Base-by-base conservation (phyloP, 768 basidiomycete species). In the Wakefieldia striispora region DNA sequence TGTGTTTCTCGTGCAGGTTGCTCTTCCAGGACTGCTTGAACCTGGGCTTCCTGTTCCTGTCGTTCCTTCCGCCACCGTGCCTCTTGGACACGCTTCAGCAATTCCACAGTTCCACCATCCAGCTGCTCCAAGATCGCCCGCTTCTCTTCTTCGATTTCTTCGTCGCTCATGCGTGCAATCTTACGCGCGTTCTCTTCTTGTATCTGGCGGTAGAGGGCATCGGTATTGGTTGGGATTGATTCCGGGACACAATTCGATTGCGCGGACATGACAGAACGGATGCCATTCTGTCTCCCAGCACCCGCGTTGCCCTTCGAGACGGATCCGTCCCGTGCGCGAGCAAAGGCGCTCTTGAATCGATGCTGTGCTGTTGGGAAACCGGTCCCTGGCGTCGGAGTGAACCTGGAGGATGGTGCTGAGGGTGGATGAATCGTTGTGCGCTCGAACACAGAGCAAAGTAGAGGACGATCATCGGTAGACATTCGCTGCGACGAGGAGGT, bases 71-170 rank as follows among this genome's bases (percentile, higher is more conserved):
- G 61, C 20, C 36, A 42, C 39, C 61, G 49, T 6, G 61, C 60
- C 36, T 45, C 61, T 12, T 50, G 61, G 40, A 61, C 54, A n/a
- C 61, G 50, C 58, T 69, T 76, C 61, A 95, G 55, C 3, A 90
- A 66, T 39, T 84, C 83, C 3, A 75, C 73, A 10, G 91, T 74
- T 16, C 79, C 81, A 2, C 76, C 70, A 1, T 91, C 92, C 61
- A 95, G 84, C 39, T 79, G 76, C 51, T 88, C 82, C 23, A 88
- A 48, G 36, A 95, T 79, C 53, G 90, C 80, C 43, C 69, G 69
- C 38, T 74, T 72, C 64, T 88, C 91, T 44, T 78, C 66, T 53
- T 84, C 81, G 10, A 83, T 74, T 63, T 94, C 87, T 14, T 81
- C 81, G 11, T 79, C 77, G 3, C 77, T 75, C 93, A 95, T 95